Base-by-base conservation (phyloP, 305 asterid species). In the Fraxinus platypoda region DNA sequence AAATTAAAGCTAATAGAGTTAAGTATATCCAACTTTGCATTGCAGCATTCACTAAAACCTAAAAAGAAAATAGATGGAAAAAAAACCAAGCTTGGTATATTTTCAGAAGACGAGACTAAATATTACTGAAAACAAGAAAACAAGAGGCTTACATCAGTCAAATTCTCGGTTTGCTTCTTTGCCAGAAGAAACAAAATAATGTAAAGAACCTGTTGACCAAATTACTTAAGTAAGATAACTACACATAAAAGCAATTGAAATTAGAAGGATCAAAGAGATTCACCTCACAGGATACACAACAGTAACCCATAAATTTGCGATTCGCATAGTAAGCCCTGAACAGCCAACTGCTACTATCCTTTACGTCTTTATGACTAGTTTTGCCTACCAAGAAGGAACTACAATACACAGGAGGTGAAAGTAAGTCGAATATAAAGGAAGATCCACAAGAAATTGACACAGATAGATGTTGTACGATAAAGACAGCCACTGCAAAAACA, bases 241-340 rank as follows among this genome's bases (percentile, higher is more conserved):
- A 68, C 2, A 78, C 73, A 25, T 8, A 43, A 78, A 30, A 25
- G 11, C 28, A 77, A 73, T 78, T 13, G 30, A 62, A 70, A 38
- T 74, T 75, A 78, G 74, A 79, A n/a, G 28, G 21, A 41, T 28
- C 57, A 46, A 85, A 38, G 70, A 83, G 71, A 71, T 73, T 88
- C 86, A 95, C 98, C 97, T 97, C 99, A 84, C 99, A 97, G 59
- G 98, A 93, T 75, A 91, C 93, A 81, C 99, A 97, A 83, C 99
- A 97, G 83, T 91, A 94, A 80, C 93, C 91, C 99, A 97, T 93
- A 80, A 94, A 94, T 82, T 88, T 91, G 35, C 97, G 88, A 85
- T 90, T 97, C 73, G 96, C 91, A 62, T 97, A 97, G 75, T 95
- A 95, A 75, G 91, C 93, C 91, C 84, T 90, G 92, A 94, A 95